Evolutionary conservation across 768 basidiomycete genomes (phyloP).

Genomic region (Collybiopsis confluens): DNA sequence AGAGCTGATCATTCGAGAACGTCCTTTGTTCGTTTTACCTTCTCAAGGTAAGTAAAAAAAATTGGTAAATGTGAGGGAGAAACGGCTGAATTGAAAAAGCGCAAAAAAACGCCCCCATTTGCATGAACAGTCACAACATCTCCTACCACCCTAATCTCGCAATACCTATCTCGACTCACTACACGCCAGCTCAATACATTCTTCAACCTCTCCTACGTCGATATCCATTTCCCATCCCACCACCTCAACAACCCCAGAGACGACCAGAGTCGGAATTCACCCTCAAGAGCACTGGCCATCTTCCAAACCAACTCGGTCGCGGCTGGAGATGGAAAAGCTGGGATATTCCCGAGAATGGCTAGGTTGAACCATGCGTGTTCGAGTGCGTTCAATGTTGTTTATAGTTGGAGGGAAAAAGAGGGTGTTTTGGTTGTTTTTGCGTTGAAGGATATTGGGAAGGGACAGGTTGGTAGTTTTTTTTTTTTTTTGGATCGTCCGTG

Average conservation of each 20-base stretch:
- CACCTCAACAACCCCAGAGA: too few relatives aligned
- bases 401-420: conserved; percentile 53
- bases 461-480: conserved; percentile 33
- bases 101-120: not conserved
- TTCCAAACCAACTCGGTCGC: conserved; percentile 65
- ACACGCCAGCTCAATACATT: conserved; percentile 35
- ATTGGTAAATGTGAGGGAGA: not conserved
- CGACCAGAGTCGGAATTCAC: too few relatives aligned
- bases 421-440: conserved; percentile 52
- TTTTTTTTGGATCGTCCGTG: not conserved
- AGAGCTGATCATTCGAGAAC: conserved; percentile 52
- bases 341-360: conserved; percentile 66
- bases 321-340: conserved; percentile 43
- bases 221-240: conserved; percentile 45
- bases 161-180: conserved; percentile 28
- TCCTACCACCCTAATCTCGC: conserved; percentile 39
- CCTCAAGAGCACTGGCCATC: conserved; percentile 55
- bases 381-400: conserved; percentile 62
- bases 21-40: conserved; percentile 51
- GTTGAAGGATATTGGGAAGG: conserved; percentile 45
- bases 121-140: conserved; percentile 40
- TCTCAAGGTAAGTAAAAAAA: conserved; percentile 35
- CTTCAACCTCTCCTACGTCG: conserved; percentile 53
- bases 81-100: too few relatives aligned
- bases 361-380: conserved; percentile 69